Conservation (phyloP, 345 rosid genomes). For the Eucalyptus erythrocorys region DNA sequence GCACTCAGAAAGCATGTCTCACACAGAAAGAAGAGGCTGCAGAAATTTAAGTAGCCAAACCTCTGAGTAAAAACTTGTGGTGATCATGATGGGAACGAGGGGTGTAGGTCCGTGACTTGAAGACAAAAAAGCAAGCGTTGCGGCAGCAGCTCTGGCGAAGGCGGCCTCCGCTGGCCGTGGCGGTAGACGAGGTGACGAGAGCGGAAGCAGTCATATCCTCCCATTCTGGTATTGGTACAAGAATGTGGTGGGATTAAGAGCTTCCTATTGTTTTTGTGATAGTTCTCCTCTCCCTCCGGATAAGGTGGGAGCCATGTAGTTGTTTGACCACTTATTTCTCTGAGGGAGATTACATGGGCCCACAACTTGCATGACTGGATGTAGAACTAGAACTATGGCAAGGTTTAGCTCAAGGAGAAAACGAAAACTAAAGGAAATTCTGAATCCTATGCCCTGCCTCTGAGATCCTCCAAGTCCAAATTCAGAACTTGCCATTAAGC, state of each 20-base stretch:
- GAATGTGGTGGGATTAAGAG: not conserved
- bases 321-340: not conserved
- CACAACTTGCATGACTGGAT: not conserved
- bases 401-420: not conserved
- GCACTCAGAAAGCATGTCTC: not conserved
- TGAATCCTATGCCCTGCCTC: not conserved
- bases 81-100: not conserved
- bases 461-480: not conserved
- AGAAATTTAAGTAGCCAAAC: not conserved
- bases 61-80: slow-evolving; percentile 6
- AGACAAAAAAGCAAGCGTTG: not conserved
- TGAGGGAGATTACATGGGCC: not conserved
- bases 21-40: not conserved
- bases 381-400: not conserved
- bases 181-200: slow-evolving; percentile 7
- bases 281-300: slow-evolving; percentile 1
- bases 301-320: not conserved
- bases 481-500: not conserved
- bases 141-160: not conserved
- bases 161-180: not conserved
- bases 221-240: slow-evolving; percentile 11
- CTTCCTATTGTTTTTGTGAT: not conserved
- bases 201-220: slow-evolving; percentile 23
- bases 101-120: not conserved
- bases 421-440: not conserved